Evolutionary conservation across 2,329 filamentous ascomycete species (phyloP), one percentile per base, ranked within the genome.

Genomic region (Paracamarosporium sp.): DNA sequence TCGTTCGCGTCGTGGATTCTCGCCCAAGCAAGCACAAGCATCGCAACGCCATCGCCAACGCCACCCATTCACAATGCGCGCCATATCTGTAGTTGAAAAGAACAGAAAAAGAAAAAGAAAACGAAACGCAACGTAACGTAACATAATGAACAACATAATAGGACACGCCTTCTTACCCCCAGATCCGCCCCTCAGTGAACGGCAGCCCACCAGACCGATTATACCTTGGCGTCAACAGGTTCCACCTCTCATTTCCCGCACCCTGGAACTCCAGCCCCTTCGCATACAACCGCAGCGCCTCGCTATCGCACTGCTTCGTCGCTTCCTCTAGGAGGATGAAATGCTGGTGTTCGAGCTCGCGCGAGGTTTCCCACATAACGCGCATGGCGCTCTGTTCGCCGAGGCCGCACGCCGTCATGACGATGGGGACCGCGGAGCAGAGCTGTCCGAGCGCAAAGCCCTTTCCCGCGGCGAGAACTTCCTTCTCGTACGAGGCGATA

Each of bases 171-270:
- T n/a, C n/a, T 43, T 12, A 46, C 15, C 43, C 43, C 43, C 43
- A 46, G 7, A 46, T 46, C 15, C 43, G 30, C 7, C 46, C 46
- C 30, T 50, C 46, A 5, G 46, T 30, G 20, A 50, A 50, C 30
- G 17, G 17, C 24, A 50, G 6, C 4, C 46, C 33, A 24, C n/a
- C 46, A 7, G 20, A 24, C 17, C 33, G 30, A 27, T 50, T 50
- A 24, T 50, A 50, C 24, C 46, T 50, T n/a, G 46, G 46, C 30
- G 46, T 50, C 31, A 50, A n/a, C n/a, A 50, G 15, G 27, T 38
- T 50, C 46, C 46, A 50, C 15, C 46, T 22, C 46, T 50, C 46
- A 17, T 50, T 50, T 2, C 46, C 46, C 24, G 46, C 46, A 25
- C 20, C 31, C 17, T 50, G 46, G 11, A 24, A 50, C 46, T 50